Evolutionary conservation across 495 filamentous ascomycete species (phyloP), one percentile per base, ranked within the genome.

Genomic region (Astrothelium subdiscretum): DNA sequence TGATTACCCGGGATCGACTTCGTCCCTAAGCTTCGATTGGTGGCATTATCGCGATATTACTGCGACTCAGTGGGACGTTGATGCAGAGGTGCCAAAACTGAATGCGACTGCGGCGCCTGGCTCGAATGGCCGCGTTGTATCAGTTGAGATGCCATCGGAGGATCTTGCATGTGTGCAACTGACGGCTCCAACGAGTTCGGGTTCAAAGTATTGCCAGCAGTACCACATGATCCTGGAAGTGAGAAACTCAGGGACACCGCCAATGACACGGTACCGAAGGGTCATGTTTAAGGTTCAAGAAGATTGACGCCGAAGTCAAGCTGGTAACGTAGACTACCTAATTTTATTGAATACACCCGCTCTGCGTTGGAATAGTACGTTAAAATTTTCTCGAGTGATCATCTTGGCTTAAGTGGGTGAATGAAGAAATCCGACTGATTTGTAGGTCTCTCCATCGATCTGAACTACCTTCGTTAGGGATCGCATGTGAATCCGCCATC

Each of bases 11-110:
- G 71, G 73, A 58, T 59, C 57, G 40, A 32, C 20, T 2, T 29
- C 31, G 31, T 60, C 15, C 15, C 57, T 81, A 57, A 69, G 66
- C 5, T 80, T 78, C 70, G 71, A 71, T 18, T 81, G 79, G 78
- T 78, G 69, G 57, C 79, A 81, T 40, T 80, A 80, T 44, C 60
- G 66, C 5, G 78, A 80, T 40, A 73, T 75, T 1, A 75, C 67
- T 38, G 71, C 76, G 2, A 76, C 68, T 10, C 71, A 81, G 35
- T 78, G 74, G 74, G 67, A 63, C 59, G 71, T 73, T 29, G 65
- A 69, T 3, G 61, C 66, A 26, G 71, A 80, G 60, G 76, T 79
- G n/a, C 68, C 69, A 5, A 59, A 69, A 22, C 58, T 78, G 35
- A 61, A 68, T 54, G 48, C 48, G 24, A 54, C 48, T 27, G 48